A percentile compares a stretch with the other conserved stretches of the same genome.
Evolutionary conservation across 331 rosid species (phyloP).

Genomic region (Quercus lobata): DNA sequence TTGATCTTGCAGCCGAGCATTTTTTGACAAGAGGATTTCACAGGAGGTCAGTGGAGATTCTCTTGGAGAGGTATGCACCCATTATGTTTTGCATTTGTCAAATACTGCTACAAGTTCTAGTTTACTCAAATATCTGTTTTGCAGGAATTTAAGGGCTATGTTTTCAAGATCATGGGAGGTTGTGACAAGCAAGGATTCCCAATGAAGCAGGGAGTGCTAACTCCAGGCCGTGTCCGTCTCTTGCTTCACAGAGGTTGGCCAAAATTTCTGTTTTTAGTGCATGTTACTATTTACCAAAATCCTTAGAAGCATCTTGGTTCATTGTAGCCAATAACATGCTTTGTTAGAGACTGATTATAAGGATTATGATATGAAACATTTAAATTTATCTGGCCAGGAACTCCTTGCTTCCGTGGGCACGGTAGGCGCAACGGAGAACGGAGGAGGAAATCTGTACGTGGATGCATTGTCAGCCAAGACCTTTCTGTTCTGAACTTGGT

Average conservation of each 20-base stretch:
- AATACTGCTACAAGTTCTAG: background rate
- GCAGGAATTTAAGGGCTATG: constrained; percentile 52
- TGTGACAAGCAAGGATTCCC: constrained; percentile 67
- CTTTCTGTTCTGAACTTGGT: constrained; percentile 63
- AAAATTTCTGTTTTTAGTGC: background rate
- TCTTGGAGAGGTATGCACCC: constrained; percentile 23
- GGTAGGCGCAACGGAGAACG: constrained; percentile 54
- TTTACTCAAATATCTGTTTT: background rate
- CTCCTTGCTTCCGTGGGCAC: constrained; percentile 52
- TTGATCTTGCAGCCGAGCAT: constrained; percentile 19
- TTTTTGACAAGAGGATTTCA: constrained; percentile 44
- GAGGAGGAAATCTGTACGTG: constrained; percentile 58
- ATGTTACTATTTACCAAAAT: background rate
- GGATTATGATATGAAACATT: background rate
- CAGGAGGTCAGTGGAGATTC: constrained; percentile 47
- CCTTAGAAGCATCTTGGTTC: background rate
- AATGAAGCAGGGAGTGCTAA: constrained; percentile 65
- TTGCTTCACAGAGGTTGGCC: constrained; percentile 48
- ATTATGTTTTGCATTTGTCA: background rate
- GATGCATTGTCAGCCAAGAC: constrained; percentile 58
- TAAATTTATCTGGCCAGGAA: constrained; percentile 24
- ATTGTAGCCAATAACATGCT: background rate
- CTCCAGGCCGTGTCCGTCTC: constrained; percentile 54
- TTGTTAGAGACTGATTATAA: background rate
- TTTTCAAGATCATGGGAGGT: constrained; percentile 58